Evolutionary conservation across 257 asterid genomes (phyloP).

Genomic region (Anisodus acutangulus): DNA sequence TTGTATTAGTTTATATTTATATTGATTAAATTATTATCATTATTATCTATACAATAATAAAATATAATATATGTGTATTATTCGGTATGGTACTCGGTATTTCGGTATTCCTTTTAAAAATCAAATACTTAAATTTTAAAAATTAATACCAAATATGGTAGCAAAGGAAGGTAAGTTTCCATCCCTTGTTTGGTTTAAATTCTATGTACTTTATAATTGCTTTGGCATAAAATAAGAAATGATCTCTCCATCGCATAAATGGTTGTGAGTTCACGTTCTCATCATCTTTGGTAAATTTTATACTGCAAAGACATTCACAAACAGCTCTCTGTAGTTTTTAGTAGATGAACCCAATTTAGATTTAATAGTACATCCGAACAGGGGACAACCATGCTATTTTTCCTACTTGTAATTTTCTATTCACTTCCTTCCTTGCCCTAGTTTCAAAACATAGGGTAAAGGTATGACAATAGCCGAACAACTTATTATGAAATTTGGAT

Average conservation of each 20-base stretch:
- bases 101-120: no score
- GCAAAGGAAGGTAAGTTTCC: no score
- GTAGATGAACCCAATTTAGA: background rate
- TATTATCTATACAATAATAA: no score
- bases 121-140: no score
- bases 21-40: no score
- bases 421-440: background rate
- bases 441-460: background rate
- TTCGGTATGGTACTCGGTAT: no score
- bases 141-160: no score
- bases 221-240: background rate
- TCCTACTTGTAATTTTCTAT: background rate
- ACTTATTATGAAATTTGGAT: background rate
- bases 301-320: background rate
- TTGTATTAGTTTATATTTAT: no score
- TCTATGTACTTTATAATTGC: background rate
- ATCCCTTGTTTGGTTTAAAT: no score
- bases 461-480: background rate
- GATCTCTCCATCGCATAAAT: slow-evolving; percentile 12
- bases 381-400: background rate
- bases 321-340: background rate
- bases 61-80: no score
- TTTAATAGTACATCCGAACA: background rate
- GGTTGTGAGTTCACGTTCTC: slow-evolving; percentile 21
- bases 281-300: slow-evolving; percentile 13